Evolutionary conservation across 2,329 filamentous ascomycete species (phyloP).

Genomic region (Lachnellula arida): DNA sequence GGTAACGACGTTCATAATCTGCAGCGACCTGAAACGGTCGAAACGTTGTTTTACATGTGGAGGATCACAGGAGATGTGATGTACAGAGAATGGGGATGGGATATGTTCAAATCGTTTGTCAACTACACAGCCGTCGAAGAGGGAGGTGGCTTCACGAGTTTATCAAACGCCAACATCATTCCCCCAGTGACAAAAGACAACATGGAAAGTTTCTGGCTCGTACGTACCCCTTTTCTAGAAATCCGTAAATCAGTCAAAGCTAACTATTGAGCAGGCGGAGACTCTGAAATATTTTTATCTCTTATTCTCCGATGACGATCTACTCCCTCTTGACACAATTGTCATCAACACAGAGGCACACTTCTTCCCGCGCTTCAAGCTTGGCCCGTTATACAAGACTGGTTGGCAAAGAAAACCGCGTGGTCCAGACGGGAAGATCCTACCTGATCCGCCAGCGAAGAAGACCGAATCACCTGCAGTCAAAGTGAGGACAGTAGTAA

Average conservation of each 20-base stretch:
- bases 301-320: slow-evolving; percentile 77
- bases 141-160: slow-evolving; percentile 74
- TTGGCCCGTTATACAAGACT: slow-evolving; percentile 70
- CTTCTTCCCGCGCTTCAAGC: slow-evolving; percentile 79
- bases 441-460: slow-evolving; percentile 20
- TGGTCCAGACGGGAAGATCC: slow-evolving; percentile 33
- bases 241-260: neutral
- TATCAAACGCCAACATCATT: slow-evolving; percentile 67
- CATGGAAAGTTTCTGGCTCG: slow-evolving; percentile 99
- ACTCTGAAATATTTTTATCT: slow-evolving; percentile 98
- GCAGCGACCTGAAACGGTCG: slow-evolving; percentile 93
- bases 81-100: slow-evolving; percentile 97
- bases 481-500: slow-evolving; percentile 14
- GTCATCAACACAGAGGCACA: slow-evolving; percentile 98
- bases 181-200: slow-evolving; percentile 74
- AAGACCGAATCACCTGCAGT: slow-evolving; percentile 5
- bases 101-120: slow-evolving; percentile 93
- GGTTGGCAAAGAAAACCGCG: slow-evolving; percentile 73
- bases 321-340: slow-evolving; percentile 79
- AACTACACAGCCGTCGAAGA: slow-evolving; percentile 77
- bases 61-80: slow-evolving; percentile 85
- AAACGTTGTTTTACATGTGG: slow-evolving; percentile 98
- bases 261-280: slow-evolving; percentile 61
- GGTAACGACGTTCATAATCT: slow-evolving; percentile 85
- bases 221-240: slow-evolving; percentile 40